A percentile compares a stretch with the other conserved stretches of the same genome.
Conservation (phyloP, 1,284 basidiomycete genomes). For the Ceratorhiza oryzae-sativae region DNA sequence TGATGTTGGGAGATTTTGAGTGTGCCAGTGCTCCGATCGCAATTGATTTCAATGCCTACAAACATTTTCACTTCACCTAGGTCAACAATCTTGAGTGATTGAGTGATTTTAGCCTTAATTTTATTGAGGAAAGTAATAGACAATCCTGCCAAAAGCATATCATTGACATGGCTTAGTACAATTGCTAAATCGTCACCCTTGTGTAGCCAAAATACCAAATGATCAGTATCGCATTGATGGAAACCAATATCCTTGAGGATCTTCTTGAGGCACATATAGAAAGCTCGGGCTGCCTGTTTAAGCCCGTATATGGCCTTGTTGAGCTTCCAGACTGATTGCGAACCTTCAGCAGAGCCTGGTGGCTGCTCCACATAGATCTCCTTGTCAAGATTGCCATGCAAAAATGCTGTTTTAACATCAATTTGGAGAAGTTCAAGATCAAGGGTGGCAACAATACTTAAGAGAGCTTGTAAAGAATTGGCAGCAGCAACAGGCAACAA, state of each 20-base stretch:
- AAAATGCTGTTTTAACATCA: constrained; percentile 50
- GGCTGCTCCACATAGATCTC: constrained; percentile 50
- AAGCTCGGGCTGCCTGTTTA: constrained; percentile 42
- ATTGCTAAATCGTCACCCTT: constrained; percentile 1
- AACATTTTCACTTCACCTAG: constrained; percentile 42
- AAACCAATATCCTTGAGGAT: too few relatives aligned
- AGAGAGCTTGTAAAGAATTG: constrained; percentile 39
- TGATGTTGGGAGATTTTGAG: constrained; percentile 39
- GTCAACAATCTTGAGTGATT: constrained; percentile 44
- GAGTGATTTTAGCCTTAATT: constrained; percentile 1
- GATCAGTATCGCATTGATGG: constrained; percentile 23
- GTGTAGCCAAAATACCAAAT: constrained; percentile 19
- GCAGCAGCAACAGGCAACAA: constrained; percentile 41
- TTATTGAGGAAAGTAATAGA: constrained; percentile 3
- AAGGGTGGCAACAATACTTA: constrained; percentile 15
- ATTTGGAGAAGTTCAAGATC: constrained; percentile 43
- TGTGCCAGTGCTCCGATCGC: constrained; percentile 20
- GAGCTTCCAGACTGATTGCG: constrained; percentile 8
- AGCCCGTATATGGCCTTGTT: constrained; percentile 47
- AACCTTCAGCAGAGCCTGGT: constrained; percentile 43
- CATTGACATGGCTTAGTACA: constrained; percentile 24
- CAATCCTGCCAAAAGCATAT: constrained; percentile 5
- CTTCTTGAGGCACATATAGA: constrained; percentile 25
- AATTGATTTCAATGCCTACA: constrained; percentile 43
- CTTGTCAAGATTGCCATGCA: constrained; percentile 47